A percentile compares a stretch with the other conserved stretches of the same genome.
These are phyloP conservation scores for Rostrohypoxylon terebratum DNA, from an alignment of 495 filamentous ascomycete genomes.

Conservation along the genomic window DNA sequence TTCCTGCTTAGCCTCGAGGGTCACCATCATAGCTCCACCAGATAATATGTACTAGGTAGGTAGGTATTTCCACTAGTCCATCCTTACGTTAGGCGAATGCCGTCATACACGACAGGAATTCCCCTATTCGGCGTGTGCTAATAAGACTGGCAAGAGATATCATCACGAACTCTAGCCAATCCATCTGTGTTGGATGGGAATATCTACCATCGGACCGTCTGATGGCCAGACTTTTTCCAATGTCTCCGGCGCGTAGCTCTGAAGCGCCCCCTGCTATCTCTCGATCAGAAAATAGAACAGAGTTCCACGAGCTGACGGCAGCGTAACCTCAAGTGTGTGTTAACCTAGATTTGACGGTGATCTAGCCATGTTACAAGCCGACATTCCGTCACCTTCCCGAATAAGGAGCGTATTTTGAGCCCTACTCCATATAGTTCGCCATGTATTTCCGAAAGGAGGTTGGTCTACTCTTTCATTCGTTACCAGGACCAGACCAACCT, in stretches of 20 bases:
- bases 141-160: neutral
- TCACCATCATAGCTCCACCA: constrained; percentile 2
- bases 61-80: neutral
- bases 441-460: neutral
- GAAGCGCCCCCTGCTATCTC: constrained; percentile 6
- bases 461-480: neutral
- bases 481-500: neutral
- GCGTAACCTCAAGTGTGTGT: constrained; percentile 21
- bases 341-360: constrained; percentile 20
- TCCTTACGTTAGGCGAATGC: constrained; percentile 1
- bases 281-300: constrained; percentile 41
- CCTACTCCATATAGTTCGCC: constrained; percentile 1
- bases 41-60: neutral
- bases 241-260: constrained; percentile 26
- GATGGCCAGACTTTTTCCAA: constrained; percentile 12
- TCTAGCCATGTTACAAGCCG: constrained; percentile 20
- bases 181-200: constrained; percentile 3
- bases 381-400: constrained; percentile 42
- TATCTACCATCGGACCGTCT: constrained; percentile 20
- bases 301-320: constrained; percentile 28
- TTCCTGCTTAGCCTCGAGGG: constrained; percentile 4
- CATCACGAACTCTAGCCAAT: constrained; percentile 4
- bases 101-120: constrained; percentile 8
- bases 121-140: neutral
- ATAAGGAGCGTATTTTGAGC: constrained; percentile 19